Base-by-base conservation (phyloP, 2,329 filamentous ascomycete genomes). In the Pseudogymnoascus sp. region DNA sequence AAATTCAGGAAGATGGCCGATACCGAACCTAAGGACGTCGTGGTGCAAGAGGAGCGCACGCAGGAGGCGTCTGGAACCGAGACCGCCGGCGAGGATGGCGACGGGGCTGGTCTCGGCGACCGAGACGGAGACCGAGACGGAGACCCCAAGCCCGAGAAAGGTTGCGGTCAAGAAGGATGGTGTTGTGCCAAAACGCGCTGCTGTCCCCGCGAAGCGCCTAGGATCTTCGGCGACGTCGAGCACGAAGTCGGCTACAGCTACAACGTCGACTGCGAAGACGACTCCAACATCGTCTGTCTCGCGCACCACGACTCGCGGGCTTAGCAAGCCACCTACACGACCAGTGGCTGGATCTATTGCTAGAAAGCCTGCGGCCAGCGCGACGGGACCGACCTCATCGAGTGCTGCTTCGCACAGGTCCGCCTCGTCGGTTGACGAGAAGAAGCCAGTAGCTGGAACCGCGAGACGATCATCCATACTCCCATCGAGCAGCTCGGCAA, bases 271-370 rank as follows among this genome's bases (percentile, higher is more conserved):
- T 5, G 63, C 67, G 12, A 37, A 37, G n/a, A 59, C 33, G 55
- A 37, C 55, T 1, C 37, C 55, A 9, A 59, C 55, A 31, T 67
- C 71, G 18, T 71, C 71, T 43, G 60, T 69, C 41, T 66, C 68
- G 41, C 65, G 68, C 43, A 66, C 69, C 31, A 62, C 63, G 52
- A 67, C 68, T 31, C 67, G 66, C 28, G 71, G 70, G n/a, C 62
- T 73, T 23, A 72, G 69, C 63, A 74, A 73, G 62, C 72, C 72
- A 45, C 72, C 72, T 38, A 68, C 71, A 58, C 69, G 72, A 25
- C 67, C 71, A 18, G 62, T 65, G 16, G 41, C 67, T 61, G 68
- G 64, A 12, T 66, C 69, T 35, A 61, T 67, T 59, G 63, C 68
- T 18, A 70, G 70, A 61, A 74, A 73, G 63, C 62, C 71, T 28